Conservation (phyloP, 305 asterid species). For the Fraxinus sp. region DNA sequence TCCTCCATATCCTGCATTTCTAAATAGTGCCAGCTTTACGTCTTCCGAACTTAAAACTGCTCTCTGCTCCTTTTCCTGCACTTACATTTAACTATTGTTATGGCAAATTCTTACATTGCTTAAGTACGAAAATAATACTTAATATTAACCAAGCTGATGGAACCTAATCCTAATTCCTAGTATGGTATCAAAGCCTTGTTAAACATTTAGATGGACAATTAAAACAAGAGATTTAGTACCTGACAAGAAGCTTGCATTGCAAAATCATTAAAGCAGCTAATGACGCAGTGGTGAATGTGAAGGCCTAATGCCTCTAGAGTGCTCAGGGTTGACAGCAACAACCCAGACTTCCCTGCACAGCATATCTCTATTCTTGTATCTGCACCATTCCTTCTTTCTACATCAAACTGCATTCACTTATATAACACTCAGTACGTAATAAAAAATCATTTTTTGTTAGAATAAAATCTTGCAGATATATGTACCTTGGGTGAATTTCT, state of each 20-base stretch:
- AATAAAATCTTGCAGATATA: neutral
- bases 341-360: conserved; percentile 56
- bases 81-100: neutral
- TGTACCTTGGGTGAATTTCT: conserved; percentile 56
- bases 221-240: neutral
- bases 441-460: neutral
- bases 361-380: conserved; percentile 60
- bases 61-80: conserved; percentile 49
- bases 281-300: conserved; percentile 62
- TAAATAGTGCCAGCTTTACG: conserved; percentile 56
- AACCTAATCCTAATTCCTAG: neutral
- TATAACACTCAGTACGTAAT: neutral
- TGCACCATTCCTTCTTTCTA: conserved; percentile 42
- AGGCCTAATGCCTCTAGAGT: conserved; percentile 65
- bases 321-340: conserved; percentile 58
- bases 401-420: conserved; percentile 47
- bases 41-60: conserved; percentile 47
- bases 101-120: no score
- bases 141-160: neutral
- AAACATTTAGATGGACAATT: neutral
- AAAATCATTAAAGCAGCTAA: conserved; percentile 69
- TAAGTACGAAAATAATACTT: no score
- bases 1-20: conserved; percentile 76
- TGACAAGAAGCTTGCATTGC: conserved; percentile 67
- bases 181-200: no score